Conservation (phyloP, 1,139 yeast species). For the Meyerozyma athensensis region DNA sequence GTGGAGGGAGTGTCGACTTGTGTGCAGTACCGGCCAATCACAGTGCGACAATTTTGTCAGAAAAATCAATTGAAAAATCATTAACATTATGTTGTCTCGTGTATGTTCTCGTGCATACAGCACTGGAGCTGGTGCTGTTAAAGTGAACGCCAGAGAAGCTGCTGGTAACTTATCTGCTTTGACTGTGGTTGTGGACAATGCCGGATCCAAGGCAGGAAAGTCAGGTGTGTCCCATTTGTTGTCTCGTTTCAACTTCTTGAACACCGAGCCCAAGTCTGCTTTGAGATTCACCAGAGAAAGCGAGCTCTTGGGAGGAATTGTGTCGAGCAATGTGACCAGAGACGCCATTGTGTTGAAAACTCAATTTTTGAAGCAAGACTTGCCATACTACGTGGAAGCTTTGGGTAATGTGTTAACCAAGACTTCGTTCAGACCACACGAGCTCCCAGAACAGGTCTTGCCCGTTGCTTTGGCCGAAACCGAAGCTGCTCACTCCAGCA, state of each 20-base stretch:
- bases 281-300: constrained; percentile 92
- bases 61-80: constrained; percentile 5
- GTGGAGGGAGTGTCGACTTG: not conserved
- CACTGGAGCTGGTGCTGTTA: constrained; percentile 37
- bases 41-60: constrained; percentile 12
- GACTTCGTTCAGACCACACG: constrained; percentile 77
- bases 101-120: constrained; percentile 46
- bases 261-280: constrained; percentile 80
- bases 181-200: constrained; percentile 70
- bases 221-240: constrained; percentile 86
- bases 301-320: constrained; percentile 86
- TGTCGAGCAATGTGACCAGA: constrained; percentile 69
- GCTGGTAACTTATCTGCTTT: constrained; percentile 62
- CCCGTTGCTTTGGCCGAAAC: constrained; percentile 70
- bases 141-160: constrained; percentile 44
- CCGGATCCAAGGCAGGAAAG: constrained; percentile 79
- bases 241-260: constrained; percentile 79
- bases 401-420: constrained; percentile 72
- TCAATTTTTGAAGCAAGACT: constrained; percentile 76
- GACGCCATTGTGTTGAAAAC: constrained; percentile 79
- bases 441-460: constrained; percentile 71
- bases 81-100: constrained; percentile 45
- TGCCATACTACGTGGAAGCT: constrained; percentile 89
- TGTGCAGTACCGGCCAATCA: constrained; percentile 12
- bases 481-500: constrained; percentile 43